These are phyloP conservation scores for Parathielavia appendiculata DNA, from an alignment of 495 filamentous ascomycete genomes.

Conservation along the genomic window DNA sequence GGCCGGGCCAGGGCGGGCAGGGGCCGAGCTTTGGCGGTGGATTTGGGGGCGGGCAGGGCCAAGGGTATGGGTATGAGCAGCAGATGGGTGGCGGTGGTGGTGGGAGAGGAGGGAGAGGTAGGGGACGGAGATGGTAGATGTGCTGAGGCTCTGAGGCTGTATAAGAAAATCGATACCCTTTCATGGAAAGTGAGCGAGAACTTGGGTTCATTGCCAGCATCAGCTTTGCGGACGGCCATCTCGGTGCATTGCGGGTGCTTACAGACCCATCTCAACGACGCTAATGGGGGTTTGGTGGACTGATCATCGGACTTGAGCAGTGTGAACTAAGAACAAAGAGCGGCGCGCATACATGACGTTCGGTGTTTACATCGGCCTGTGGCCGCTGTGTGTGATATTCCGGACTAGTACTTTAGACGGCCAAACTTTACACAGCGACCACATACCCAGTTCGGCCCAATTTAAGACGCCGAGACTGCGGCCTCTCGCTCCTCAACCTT, in stretches of 20 bases:
- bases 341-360: neutral
- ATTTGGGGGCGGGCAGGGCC: conserved; percentile 47
- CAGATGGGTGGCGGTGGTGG: conserved; percentile 49
- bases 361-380: too few species aligned
- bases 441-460: too few species aligned
- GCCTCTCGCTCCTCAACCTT: neutral
- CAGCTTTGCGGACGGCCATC: neutral
- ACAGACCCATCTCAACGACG: too few species aligned
- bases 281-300: too few species aligned
- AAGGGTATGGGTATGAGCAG: conserved; percentile 55
- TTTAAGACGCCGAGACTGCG: neutral
- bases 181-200: neutral
- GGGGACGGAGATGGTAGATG: conserved; percentile 33
- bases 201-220: neutral
- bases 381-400: too few species aligned
- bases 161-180: neutral
- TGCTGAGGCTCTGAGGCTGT: too few species aligned
- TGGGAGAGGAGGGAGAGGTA: conserved; percentile 40
- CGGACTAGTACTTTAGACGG: neutral
- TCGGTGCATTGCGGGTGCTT: neutral
- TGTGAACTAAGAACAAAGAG: neutral
- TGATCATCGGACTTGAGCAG: neutral
- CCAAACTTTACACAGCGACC: neutral
- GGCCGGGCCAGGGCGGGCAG: conserved; percentile 43
- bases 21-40: conserved; percentile 45